phyloP scores from a whole-genome alignment of 176 grass and related monocot species.

The maize (Zea mays) region DNA sequence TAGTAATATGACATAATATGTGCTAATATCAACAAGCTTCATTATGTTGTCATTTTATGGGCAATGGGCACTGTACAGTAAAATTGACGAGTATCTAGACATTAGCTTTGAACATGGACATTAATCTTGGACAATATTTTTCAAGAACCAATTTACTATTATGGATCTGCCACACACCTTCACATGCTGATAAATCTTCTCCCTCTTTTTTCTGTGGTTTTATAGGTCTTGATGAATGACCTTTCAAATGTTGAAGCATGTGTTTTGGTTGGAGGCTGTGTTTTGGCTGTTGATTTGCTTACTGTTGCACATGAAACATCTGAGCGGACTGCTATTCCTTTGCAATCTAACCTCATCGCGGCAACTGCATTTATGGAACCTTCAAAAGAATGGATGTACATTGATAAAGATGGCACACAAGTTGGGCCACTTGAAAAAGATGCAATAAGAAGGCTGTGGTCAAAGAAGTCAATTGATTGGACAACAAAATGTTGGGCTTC shows the following conservation, averaged over 20 bases:
- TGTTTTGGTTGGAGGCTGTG: slow-evolving; percentile 91
- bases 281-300: slow-evolving; percentile 92
- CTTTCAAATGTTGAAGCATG: slow-evolving; percentile 95
- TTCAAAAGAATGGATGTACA: slow-evolving; percentile 95
- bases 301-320: slow-evolving; percentile 81
- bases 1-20: slow-evolving; percentile 23
- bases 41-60: not conserved
- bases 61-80: slow-evolving; percentile 17
- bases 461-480: slow-evolving; percentile 92
- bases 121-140: slow-evolving; percentile 27
- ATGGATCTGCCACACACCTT: slow-evolving; percentile 14
- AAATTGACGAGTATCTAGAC: slow-evolving; percentile 22
- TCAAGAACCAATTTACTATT: slow-evolving; percentile 14
- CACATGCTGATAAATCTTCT: slow-evolving; percentile 40
- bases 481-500: slow-evolving; percentile 91
- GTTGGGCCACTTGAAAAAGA: slow-evolving; percentile 93
- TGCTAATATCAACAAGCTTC: slow-evolving; percentile 16
- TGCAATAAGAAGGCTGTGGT: slow-evolving; percentile 92
- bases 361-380: slow-evolving; percentile 96
- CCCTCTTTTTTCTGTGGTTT: slow-evolving; percentile 31
- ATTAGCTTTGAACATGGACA: slow-evolving; percentile 13
- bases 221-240: slow-evolving; percentile 89
- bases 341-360: slow-evolving; percentile 94
- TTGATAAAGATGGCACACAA: slow-evolving; percentile 85
- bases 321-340: slow-evolving; percentile 92